A percentile compares a stretch with the other conserved stretches of the same genome.
Conservation (phyloP, 352 stramenopile genomes). For the Globisporangium paddicum region DNA sequence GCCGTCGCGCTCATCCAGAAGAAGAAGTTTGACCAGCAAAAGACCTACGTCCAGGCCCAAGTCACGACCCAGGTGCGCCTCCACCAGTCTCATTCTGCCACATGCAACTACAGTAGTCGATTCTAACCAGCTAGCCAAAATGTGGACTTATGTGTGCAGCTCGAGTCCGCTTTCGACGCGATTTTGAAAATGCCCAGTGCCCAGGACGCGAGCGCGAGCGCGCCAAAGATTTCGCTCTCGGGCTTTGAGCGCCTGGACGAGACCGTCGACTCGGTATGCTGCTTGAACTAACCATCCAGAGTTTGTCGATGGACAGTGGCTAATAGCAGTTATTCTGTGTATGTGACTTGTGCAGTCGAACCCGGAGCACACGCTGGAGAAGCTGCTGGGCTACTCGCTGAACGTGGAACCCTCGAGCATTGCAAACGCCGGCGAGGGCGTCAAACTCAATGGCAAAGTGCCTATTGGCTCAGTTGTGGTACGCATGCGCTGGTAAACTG, state of each 20-base stretch:
- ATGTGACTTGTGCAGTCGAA: constrained; percentile 16
- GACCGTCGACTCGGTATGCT: constrained; percentile 4
- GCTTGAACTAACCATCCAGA: not conserved
- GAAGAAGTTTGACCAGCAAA: constrained; percentile 83
- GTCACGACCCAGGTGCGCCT: constrained; percentile 47
- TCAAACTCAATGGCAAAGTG: constrained; percentile 58
- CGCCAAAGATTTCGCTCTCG: constrained; percentile 55
- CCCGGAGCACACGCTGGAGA: constrained; percentile 37
- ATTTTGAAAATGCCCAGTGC: constrained; percentile 46
- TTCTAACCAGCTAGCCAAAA: not conserved
- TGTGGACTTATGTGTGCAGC: constrained; percentile 12
- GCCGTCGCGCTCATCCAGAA: constrained; percentile 63
- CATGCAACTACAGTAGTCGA: no score
- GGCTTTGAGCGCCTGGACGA: constrained; percentile 45
- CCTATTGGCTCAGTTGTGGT: constrained; percentile 74
- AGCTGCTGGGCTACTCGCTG: constrained; percentile 68
- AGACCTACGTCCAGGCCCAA: constrained; percentile 61
- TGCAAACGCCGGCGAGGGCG: constrained; percentile 53
- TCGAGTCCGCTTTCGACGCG: constrained; percentile 51
- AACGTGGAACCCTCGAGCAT: constrained; percentile 65
- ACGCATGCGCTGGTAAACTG: constrained; percentile 1
- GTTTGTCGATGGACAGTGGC: not conserved
- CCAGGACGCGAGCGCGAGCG: constrained; percentile 22
- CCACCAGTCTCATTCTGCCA: not conserved
- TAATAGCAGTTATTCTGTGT: not conserved